Percentiles rank a stretch among this genome's conserved stretches.
Conservation (phyloP, 2,329 filamentous ascomycete species). For the Plenodomus biglobosus region DNA sequence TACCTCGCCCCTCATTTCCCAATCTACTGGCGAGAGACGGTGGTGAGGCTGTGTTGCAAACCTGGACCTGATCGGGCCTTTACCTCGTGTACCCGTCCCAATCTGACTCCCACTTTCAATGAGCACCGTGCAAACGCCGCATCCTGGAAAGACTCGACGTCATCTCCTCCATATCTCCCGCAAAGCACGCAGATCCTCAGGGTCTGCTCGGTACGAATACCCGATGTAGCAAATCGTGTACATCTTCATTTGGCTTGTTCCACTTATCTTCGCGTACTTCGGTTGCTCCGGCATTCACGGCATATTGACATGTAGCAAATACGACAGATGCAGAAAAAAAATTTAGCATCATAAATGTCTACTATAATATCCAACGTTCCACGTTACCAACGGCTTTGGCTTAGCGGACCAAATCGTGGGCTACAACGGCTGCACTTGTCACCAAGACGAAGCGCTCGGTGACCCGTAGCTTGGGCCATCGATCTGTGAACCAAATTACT, state of each 20-base stretch:
- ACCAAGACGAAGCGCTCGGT: background rate
- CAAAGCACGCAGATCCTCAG: slow-evolving; percentile 16
- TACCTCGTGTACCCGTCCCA: background rate
- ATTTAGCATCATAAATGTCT: background rate
- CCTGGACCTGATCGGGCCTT: background rate
- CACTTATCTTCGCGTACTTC: background rate
- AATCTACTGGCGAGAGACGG: background rate
- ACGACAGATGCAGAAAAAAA: background rate
- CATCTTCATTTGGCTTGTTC: slow-evolving; percentile 6
- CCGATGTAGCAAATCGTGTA: slow-evolving; percentile 1
- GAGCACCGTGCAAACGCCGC: background rate
- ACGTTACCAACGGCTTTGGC: background rate
- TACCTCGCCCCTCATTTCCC: background rate
- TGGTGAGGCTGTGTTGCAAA: background rate
- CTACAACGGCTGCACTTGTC: slow-evolving; percentile 6
- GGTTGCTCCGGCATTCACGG: slow-evolving; percentile 1
- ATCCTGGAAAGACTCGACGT: background rate
- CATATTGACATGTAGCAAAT: background rate
- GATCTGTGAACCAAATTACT: background rate
- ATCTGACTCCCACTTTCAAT: background rate
- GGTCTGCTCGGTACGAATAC: slow-evolving; percentile 6
- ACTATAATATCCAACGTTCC: slow-evolving; percentile 5
- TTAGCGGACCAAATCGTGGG: background rate
- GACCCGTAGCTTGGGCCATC: background rate
- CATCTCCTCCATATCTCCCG: background rate